Percentiles rank a stretch among this genome's conserved stretches.
Conservation (phyloP, 441 rosid species). For the Lepidium campestre region DNA sequence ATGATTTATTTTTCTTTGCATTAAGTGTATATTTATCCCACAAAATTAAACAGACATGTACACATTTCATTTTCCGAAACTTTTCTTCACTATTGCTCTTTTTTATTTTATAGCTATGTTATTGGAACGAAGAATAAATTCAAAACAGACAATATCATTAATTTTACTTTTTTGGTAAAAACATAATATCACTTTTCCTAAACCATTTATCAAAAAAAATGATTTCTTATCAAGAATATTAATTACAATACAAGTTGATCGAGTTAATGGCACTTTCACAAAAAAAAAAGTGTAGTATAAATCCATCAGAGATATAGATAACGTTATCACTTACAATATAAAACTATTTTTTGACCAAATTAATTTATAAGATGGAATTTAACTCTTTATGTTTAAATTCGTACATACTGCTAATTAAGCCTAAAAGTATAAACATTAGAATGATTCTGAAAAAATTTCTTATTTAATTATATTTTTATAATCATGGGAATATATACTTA, state of each 20-base stretch:
- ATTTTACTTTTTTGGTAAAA: not conserved
- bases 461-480: too few species aligned
- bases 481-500: too few species aligned
- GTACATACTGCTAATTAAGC: too few species aligned
- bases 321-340: not conserved
- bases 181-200: not conserved
- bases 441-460: too few species aligned
- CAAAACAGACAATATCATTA: not conserved
- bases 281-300: not conserved
- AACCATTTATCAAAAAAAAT: not conserved
- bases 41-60: too few species aligned
- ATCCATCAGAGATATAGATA: not conserved
- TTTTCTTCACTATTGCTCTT: not conserved
- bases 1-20: too few species aligned
- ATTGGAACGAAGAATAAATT: not conserved
- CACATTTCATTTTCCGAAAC: conserved; percentile 15
- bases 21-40: too few species aligned
- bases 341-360: not conserved
- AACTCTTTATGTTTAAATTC: too few species aligned
- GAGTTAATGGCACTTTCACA: not conserved
- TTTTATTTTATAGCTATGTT: not conserved
- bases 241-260: conserved; percentile 6
- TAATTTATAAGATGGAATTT: not conserved
- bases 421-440: too few species aligned
- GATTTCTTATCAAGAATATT: conserved; percentile 10